These are phyloP conservation scores for Diaporthe humulicola DNA, from an alignment of 2,329 filamentous ascomycete genomes.

Conservation along the genomic window DNA sequence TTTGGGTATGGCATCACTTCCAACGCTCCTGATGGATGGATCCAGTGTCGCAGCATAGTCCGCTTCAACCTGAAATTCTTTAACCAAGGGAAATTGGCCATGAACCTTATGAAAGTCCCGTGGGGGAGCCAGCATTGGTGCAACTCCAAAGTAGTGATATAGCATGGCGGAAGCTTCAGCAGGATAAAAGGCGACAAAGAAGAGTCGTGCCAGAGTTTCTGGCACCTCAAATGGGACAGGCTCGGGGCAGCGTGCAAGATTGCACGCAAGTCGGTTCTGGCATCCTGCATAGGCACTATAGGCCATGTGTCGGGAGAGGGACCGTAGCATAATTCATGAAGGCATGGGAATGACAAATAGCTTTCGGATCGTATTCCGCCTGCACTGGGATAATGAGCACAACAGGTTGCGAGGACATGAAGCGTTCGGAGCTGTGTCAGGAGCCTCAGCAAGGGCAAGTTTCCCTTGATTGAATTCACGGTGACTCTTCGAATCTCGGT, in stretches of 20 bases:
- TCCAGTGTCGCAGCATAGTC: not conserved
- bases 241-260: not conserved
- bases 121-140: not conserved
- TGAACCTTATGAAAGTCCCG: not conserved
- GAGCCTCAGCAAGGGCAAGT: not conserved
- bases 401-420: not conserved
- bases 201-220: not conserved
- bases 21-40: too few relatives aligned
- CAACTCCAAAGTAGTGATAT: not conserved
- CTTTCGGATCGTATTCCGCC: not conserved
- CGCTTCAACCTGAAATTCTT: not conserved
- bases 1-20: not conserved
- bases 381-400: too few relatives aligned
- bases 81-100: not conserved
- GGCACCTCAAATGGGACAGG: not conserved
- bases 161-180: not conserved
- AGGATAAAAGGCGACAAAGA: not conserved
- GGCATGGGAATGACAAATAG: not conserved
- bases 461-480: not conserved
- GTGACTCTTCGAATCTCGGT: not conserved
- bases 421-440: not conserved
- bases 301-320: not conserved
- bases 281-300: not conserved
- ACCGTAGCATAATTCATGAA: not conserved
- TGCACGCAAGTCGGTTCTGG: not conserved